Conservation (phyloP, 495 filamentous ascomycete species). For the Cenococcum geophilum region DNA sequence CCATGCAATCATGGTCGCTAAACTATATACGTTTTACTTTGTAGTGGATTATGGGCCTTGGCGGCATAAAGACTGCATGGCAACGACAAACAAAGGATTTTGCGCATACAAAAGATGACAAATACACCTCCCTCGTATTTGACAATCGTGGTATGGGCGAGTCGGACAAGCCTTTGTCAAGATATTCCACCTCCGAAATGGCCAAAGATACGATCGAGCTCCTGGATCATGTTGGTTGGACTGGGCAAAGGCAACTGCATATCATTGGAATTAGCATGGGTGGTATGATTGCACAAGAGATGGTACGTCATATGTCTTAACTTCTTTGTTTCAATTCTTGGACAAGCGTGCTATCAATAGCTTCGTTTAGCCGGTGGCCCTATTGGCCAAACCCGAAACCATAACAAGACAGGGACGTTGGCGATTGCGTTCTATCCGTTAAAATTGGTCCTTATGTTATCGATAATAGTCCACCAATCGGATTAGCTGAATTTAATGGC, state of each 20-base stretch:
- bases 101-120: slow-evolving; percentile 58
- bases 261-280: slow-evolving; percentile 71
- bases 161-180: slow-evolving; percentile 63
- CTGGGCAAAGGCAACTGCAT: slow-evolving; percentile 53
- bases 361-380: not conserved
- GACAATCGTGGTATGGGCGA: slow-evolving; percentile 78
- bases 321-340: slow-evolving; percentile 6
- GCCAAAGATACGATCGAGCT: slow-evolving; percentile 66
- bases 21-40: slow-evolving; percentile 9
- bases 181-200: slow-evolving; percentile 72
- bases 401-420: no score
- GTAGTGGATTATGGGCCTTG: slow-evolving; percentile 46
- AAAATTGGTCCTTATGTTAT: no score
- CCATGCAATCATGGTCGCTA: not conserved
- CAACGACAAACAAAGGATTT: slow-evolving; percentile 73
- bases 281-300: slow-evolving; percentile 85
- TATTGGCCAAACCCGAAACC: no score
- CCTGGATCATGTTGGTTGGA: slow-evolving; percentile 64
- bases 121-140: slow-evolving; percentile 65
- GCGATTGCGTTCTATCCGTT: no score
- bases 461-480: no score
- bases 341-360: not conserved
- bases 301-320: slow-evolving; percentile 39
- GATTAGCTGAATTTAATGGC: no score
- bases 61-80: slow-evolving; percentile 48